Conservation (phyloP, 805 yeast genomes). For the Candida lessepsii region DNA sequence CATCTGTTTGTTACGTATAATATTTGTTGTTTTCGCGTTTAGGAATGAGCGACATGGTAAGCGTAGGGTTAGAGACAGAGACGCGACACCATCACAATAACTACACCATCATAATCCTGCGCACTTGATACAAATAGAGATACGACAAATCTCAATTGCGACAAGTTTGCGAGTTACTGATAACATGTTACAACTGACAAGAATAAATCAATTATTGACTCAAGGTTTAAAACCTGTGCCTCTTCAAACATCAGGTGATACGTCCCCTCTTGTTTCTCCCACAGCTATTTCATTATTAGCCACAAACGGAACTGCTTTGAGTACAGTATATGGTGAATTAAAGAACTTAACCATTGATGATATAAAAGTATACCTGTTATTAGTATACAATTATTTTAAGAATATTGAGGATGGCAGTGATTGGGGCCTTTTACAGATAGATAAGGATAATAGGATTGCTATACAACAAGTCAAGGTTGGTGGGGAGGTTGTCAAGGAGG, state of each 20-base stretch:
- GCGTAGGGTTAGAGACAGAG: too few relatives aligned
- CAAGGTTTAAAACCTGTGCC: slow-evolving; percentile 28
- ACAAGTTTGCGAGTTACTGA: neutral
- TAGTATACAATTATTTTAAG: slow-evolving; percentile 30
- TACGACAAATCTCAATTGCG: neutral
- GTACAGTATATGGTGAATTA: slow-evolving; percentile 30
- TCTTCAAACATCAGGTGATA: slow-evolving; percentile 5
- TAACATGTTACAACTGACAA: slow-evolving; percentile 40
- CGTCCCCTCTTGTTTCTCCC: slow-evolving; percentile 18
- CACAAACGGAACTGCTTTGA: slow-evolving; percentile 36
- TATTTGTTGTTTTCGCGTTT: slow-evolving; percentile 7
- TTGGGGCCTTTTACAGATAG: slow-evolving; percentile 21
- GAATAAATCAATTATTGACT: slow-evolving; percentile 33
- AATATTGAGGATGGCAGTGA: slow-evolving; percentile 4
- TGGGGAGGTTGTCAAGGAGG: slow-evolving; percentile 6
- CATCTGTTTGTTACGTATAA: slow-evolving; percentile 8
- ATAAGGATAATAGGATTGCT: slow-evolving; percentile 26
- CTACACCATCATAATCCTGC: too few relatives aligned
- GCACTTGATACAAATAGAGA: too few relatives aligned
- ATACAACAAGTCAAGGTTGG: slow-evolving; percentile 21
- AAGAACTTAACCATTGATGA: slow-evolving; percentile 23
- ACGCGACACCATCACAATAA: neutral
- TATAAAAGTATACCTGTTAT: slow-evolving; percentile 33
- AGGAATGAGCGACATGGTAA: too few relatives aligned
- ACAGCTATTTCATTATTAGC: slow-evolving; percentile 36